Base-by-base conservation (phyloP, 2,329 filamentous ascomycete species). In the Cryphonectria nitschkei region DNA sequence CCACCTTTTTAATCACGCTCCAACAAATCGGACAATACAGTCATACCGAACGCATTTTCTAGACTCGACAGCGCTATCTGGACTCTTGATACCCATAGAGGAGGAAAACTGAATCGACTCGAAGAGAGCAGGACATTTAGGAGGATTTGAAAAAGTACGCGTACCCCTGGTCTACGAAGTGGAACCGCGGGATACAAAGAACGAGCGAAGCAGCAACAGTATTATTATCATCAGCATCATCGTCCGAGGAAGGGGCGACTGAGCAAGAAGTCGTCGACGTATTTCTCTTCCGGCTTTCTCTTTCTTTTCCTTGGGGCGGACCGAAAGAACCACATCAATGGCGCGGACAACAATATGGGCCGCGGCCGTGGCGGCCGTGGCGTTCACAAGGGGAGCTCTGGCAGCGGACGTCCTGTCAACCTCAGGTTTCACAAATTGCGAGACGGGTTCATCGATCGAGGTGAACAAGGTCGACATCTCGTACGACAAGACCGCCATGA, bases 331-430 rank as follows among this genome's bases (percentile, higher is more conserved):
- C 41, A 52, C 63, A 58, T 43, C 66, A n/a, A 73, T 80, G 79
- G 76, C 76, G 65, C 72, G 68, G 69, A 73, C 76, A 63, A 74
- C 70, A 75, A 74, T 65, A 67, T 71, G 69, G 72, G 68, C 37
- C 34, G 68, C 68, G 52, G 79, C 79, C 67, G 74, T 81, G 70
- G 76, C 80, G 68, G 79, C 82, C 29, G 77, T 79, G 66, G 78
- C 79, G 67, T 77, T 86, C 62, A 76, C 79, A 22, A 79, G 78
- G 65, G 81, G 84, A 71, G 91, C 87, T 68, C 79, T 92, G 71
- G 93, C 88, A 69, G 86, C 83, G 73, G 90, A 95, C 75, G 84
- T 97, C 70, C 88, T 99, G 70, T 88, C 91, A 78, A 98, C 95
- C 34, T 88, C 87, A 73, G 93, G 94, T 71, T 97, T 96, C 83